Evolutionary conservation across 1,284 basidiomycete genomes (phyloP), one percentile per base, ranked within the genome.

Genomic region (Malassezia sp.): DNA sequence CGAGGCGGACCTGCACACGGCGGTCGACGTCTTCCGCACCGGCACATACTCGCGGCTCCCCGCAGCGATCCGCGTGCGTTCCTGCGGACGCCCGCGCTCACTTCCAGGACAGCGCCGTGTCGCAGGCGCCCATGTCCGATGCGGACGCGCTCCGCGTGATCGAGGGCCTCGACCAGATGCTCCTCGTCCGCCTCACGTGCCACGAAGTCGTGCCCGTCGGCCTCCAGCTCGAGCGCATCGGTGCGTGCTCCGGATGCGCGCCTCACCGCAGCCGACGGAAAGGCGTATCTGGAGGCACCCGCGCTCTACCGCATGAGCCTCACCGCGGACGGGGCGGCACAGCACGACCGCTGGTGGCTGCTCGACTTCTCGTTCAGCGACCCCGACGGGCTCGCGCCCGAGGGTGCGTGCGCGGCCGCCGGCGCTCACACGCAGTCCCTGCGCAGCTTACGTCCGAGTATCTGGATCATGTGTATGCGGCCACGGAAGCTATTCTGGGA

Each of bases 11-110:
- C n/a, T n/a, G n/a, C n/a, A n/a, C n/a, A n/a, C n/a, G n/a, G n/a
- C n/a, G n/a, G n/a, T n/a, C n/a, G n/a, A n/a, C n/a, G 84, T 90
- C 37, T 75, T 89, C 20, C 83, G 82, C 2, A 81, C 80, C 15
- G 86, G 85, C 2, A 80, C 82, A 26, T 90, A 89, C 61, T 75
- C 79, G 38, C 75, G 84, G 35, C 76, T 90, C 15, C 86, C 86
- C 9, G 76, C 79, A 9, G 76, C 75, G 51, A 83, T 86, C 67
- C 61, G 84, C 79, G 80, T 83, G 75, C n/a, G n/a, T n/a, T n/a
- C n/a, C n/a, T n/a, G n/a, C n/a, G n/a, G n/a, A n/a, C n/a, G n/a
- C n/a, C n/a, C n/a, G n/a, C n/a, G n/a, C n/a, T n/a, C n/a, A n/a
- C n/a, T n/a, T n/a, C n/a, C n/a, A n/a, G n/a, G 73, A 77, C 46